Evolutionary conservation across 805 yeast genomes (phyloP).

Genomic region (Kuraishia floccosa): DNA sequence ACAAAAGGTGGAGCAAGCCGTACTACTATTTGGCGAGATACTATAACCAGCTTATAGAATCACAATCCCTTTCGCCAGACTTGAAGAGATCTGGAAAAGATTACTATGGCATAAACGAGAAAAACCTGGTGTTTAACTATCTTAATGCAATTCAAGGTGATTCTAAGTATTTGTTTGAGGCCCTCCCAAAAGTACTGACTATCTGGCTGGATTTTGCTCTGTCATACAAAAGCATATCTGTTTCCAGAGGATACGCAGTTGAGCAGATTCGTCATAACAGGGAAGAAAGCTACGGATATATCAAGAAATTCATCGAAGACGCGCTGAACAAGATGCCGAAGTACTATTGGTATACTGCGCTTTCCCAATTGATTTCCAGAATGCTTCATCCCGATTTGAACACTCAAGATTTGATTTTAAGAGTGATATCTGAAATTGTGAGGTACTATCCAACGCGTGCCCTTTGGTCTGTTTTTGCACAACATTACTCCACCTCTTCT

Average conservation of each 20-base stretch:
- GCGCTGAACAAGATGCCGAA: slow-evolving; percentile 35
- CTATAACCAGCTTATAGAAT: slow-evolving; percentile 65
- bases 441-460: slow-evolving; percentile 69
- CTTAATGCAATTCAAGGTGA: slow-evolving; percentile 51
- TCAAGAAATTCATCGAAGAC: slow-evolving; percentile 34
- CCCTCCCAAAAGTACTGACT: slow-evolving; percentile 74
- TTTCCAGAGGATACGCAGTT: slow-evolving; percentile 12
- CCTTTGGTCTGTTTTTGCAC: slow-evolving; percentile 75
- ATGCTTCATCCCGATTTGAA: slow-evolving; percentile 49
- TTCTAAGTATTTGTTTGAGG: slow-evolving; percentile 61
- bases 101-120: slow-evolving; percentile 40
- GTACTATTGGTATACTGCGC: slow-evolving; percentile 67
- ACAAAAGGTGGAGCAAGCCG: slow-evolving; percentile 63
- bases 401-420: slow-evolving; percentile 42
- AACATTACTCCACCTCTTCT: slow-evolving; percentile 44
- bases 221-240: slow-evolving; percentile 15
- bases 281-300: slow-evolving; percentile 27
- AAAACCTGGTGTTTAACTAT: slow-evolving; percentile 42
- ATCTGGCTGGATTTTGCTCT: slow-evolving; percentile 78
- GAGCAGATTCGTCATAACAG: slow-evolving; percentile 17
- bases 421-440: slow-evolving; percentile 48
- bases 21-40: slow-evolving; percentile 73
- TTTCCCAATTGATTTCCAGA: slow-evolving; percentile 80
- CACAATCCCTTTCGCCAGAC: slow-evolving; percentile 26
- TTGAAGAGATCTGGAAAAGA: slow-evolving; percentile 15